Conservation (phyloP, 345 rosid genomes). For the Brassica napus region DNA sequence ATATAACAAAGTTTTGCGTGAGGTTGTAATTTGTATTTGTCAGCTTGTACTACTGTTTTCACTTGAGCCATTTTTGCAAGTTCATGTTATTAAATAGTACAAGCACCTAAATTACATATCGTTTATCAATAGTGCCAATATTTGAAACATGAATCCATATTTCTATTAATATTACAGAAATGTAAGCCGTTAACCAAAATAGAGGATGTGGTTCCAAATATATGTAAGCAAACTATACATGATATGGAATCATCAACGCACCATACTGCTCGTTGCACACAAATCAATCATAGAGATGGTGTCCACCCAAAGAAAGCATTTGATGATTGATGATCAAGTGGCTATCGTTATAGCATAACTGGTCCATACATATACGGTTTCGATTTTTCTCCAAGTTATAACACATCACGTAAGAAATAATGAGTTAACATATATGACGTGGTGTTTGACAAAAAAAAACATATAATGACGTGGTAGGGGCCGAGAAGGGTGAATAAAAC, state of each 20-base stretch:
- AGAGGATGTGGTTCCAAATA: conserved; percentile 10
- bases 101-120: background rate
- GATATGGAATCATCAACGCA: background rate
- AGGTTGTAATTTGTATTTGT: background rate
- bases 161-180: background rate
- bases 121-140: background rate
- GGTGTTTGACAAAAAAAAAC: too few species aligned
- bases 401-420: background rate
- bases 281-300: background rate
- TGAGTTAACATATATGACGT: background rate
- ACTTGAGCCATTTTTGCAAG: background rate
- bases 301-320: background rate
- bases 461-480: too few species aligned
- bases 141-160: background rate
- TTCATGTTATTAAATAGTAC: background rate
- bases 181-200: background rate
- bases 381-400: conserved; percentile 4
- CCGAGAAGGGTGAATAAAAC: background rate
- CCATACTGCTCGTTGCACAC: conserved; percentile 4
- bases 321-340: conserved; percentile 14
- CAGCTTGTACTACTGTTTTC: background rate
- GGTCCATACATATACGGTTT: conserved; percentile 27
- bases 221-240: background rate
- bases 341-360: conserved; percentile 12
- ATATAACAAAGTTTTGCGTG: background rate